phyloP scores from a whole-genome alignment of 2,329 filamentous ascomycete species.

The Sporothrix brasiliensis region DNA sequence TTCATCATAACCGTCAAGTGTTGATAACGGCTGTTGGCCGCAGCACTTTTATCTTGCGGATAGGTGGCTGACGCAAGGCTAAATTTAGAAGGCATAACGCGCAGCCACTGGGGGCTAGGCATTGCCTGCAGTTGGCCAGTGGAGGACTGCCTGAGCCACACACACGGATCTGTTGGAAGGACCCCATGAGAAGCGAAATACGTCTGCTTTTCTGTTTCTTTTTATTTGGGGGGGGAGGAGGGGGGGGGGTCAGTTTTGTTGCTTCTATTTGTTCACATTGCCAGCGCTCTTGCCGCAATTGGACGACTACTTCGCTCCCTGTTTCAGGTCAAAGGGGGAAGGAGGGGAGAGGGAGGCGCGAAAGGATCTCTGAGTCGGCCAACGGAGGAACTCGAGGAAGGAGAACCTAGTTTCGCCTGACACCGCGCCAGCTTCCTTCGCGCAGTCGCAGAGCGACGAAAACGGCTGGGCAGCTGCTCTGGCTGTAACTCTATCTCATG shows the following conservation, averaged over 20 bases:
- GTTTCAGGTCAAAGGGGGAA: slow-evolving; percentile 14
- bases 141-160: slow-evolving; percentile 4
- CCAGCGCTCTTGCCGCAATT: background rate
- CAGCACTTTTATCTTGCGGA: slow-evolving; percentile 7
- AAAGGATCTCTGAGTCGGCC: slow-evolving; percentile 5
- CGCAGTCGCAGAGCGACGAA: background rate
- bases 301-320: background rate
- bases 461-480: background rate
- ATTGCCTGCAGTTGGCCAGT: background rate
- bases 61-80: slow-evolving; percentile 8
- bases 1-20: background rate
- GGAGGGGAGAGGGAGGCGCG: background rate
- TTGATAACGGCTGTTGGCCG: background rate
- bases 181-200: background rate
- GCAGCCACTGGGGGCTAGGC: background rate
- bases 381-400: slow-evolving; percentile 8
- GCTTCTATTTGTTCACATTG: background rate
- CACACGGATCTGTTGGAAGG: slow-evolving; percentile 2
- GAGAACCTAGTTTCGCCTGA: background rate
- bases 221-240: too few species aligned
- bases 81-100: slow-evolving; percentile 20
- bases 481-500: background rate
- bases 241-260: too few species aligned
- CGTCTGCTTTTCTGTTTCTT: background rate
- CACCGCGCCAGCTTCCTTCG: background rate